Conservation (phyloP, 129 eudicot species). For the Scalesia atractyloides region DNA sequence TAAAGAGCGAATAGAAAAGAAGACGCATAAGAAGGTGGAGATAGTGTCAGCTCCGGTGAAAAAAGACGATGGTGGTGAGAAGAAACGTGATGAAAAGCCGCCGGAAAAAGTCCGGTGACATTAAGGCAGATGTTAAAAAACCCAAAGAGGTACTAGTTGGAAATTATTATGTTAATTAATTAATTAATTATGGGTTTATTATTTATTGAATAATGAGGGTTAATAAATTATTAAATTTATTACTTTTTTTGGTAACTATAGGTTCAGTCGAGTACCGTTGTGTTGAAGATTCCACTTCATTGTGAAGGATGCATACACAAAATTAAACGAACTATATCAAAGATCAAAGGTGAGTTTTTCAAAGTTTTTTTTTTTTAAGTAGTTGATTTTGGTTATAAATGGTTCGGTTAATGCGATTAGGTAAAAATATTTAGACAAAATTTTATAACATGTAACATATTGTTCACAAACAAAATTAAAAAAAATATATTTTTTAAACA, state of each 20-base stretch:
- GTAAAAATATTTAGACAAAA: background rate
- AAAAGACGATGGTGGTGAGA: conserved; percentile 47
- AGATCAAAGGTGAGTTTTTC: conserved; percentile 56
- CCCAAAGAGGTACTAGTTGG: conserved; percentile 61
- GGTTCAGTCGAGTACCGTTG: conserved; percentile 53
- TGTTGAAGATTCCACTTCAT: conserved; percentile 68
- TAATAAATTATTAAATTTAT: background rate
- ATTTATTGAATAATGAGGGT: no score
- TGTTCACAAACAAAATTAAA: no score
- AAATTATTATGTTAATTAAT: background rate
- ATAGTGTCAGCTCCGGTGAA: conserved; percentile 65
- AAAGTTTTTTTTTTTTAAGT: background rate
- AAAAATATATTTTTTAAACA: no score
- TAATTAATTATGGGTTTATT: background rate
- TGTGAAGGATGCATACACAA: conserved; percentile 83
- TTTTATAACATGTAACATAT: no score
- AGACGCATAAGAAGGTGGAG: conserved; percentile 81
- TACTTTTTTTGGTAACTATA: conserved; percentile 25
- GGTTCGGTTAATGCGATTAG: background rate
- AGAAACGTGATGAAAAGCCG: conserved; percentile 47
- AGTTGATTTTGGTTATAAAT: background rate
- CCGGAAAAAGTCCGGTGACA: conserved; percentile 61
- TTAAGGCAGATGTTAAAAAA: conserved; percentile 45
- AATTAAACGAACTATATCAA: conserved; percentile 53
- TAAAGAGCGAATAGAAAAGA: conserved; percentile 55